Evolutionary conservation across 352 stramenopile species (phyloP), one percentile per base, ranked within the genome.

Genomic region (Bremia lactucae): DNA sequence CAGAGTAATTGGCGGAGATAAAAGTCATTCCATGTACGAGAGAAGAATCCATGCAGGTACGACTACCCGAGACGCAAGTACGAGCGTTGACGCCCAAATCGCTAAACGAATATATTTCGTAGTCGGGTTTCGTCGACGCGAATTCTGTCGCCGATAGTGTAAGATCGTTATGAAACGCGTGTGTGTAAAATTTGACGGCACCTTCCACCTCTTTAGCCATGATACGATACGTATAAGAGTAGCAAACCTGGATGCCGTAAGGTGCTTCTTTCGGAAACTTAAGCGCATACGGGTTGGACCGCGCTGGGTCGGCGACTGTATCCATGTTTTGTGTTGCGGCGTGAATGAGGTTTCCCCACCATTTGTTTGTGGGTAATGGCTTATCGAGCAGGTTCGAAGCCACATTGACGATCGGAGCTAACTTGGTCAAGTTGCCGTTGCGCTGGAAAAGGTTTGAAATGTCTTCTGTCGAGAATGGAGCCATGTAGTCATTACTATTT

Each of bases 341-440:
- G 57, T 78, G 60, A 43, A 90, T 83, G 36, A 86, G 58, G 54
- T 87, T 90, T 7, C 69, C 74, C 77, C 77, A 90, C 77, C 77
- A 90, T 41, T 83, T 78, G 65, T 90, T 90, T 11, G 74, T 90
- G 39, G 77, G 77, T n/a, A 90, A 60, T 3, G 77, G 50, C 25
- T 58, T 6, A 2, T 50, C 52, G 35, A 86, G 49, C 35, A 81
- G 44, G 2, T 80, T 64, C 18, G 50, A 26, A 16, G 65, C 70
- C 35, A 83, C 59, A 43, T 83, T 83, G 43, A 82, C 60, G 55
- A 82, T 70, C n/a, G 73, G 73, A 5, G 73, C 70, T 21, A 86
- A 36, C 24, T 43, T 65, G n/a, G 51, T 56, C 24, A 86, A 53
- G 3, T 55, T 66, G 10, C 76, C 68, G 29, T 58, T 54, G 33